Conservation (phyloP, 805 yeast species). For the Tetrapisispora nanseiensis region DNA sequence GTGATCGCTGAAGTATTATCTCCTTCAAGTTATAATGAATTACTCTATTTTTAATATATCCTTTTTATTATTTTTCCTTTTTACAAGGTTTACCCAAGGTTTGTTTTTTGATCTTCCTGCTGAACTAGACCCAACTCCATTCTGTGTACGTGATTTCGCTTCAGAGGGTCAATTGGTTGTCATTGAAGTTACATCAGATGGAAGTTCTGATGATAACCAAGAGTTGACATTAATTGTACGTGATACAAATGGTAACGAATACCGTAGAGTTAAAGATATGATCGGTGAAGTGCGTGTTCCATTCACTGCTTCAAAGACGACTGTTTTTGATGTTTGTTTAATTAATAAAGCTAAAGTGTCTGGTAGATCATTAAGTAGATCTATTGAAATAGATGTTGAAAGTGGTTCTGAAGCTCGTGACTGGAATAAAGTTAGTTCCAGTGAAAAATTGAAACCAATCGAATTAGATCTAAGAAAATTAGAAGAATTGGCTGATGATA, state of each 20-base stretch:
- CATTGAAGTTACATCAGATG: constrained; percentile 65
- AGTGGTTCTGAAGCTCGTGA: constrained; percentile 96
- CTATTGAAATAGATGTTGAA: constrained; percentile 83
- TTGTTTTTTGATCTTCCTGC: constrained; percentile 46
- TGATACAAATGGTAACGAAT: constrained; percentile 80
- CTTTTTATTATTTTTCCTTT: not conserved
- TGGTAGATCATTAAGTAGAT: constrained; percentile 46
- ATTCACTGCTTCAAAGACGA: constrained; percentile 72
- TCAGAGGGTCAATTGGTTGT: constrained; percentile 79
- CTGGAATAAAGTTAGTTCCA: constrained; percentile 90
- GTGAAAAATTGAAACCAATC: constrained; percentile 85
- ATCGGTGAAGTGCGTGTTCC: constrained; percentile 65
- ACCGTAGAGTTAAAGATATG: constrained; percentile 66
- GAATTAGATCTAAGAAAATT: constrained; percentile 84
- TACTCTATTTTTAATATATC: not conserved
- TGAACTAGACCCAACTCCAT: constrained; percentile 39
- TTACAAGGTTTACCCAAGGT: constrained; percentile 1
- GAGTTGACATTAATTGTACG: constrained; percentile 52
- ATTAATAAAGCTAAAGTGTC: constrained; percentile 44
- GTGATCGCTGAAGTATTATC: too few species aligned
- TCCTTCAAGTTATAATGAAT: not conserved
- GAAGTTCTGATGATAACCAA: constrained; percentile 83
- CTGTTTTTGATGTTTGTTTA: constrained; percentile 88
- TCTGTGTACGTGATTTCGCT: constrained; percentile 89
- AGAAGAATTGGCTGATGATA: constrained; percentile 78